Evolutionary conservation across 2,329 filamentous ascomycete species (phyloP).

Genomic region (Botrytis fragariae): DNA sequence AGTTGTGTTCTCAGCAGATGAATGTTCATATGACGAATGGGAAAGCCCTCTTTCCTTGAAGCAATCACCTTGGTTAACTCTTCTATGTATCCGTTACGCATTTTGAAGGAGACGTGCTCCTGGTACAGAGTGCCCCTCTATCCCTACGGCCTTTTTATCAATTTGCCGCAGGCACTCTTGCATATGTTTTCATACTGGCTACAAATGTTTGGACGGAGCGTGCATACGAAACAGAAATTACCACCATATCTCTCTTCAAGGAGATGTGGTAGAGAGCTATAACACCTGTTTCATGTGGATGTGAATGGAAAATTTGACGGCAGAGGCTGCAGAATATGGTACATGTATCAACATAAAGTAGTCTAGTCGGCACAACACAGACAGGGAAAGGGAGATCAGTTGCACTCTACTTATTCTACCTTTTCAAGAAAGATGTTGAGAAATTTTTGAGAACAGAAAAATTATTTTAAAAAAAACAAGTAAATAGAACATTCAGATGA

Average conservation of each 20-base stretch:
- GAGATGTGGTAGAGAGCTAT: conserved; percentile 21
- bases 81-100: conserved; percentile 28
- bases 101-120: conserved; percentile 30
- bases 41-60: conserved; percentile 35
- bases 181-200: conserved; percentile 30
- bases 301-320: conserved; percentile 30
- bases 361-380: conserved; percentile 10
- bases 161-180: conserved; percentile 34
- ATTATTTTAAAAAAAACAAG: neutral
- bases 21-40: conserved; percentile 29
- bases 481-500: conserved; percentile 10
- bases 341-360: conserved; percentile 15
- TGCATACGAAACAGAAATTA: conserved; percentile 7
- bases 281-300: conserved; percentile 28
- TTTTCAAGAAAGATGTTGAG: conserved; percentile 5
- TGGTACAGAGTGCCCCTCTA: conserved; percentile 29
- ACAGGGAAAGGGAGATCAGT: conserved; percentile 10
- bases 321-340: conserved; percentile 30
- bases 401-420: conserved; percentile 7
- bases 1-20: conserved; percentile 35
- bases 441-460: conserved; percentile 17
- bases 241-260: neutral
- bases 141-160: conserved; percentile 30
- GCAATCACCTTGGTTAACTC: conserved; percentile 34
- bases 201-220: conserved; percentile 16